These are phyloP conservation scores for Quambalaria eucalypti DNA, from an alignment of 1,284 basidiomycete species.

Conservation along the genomic window DNA sequence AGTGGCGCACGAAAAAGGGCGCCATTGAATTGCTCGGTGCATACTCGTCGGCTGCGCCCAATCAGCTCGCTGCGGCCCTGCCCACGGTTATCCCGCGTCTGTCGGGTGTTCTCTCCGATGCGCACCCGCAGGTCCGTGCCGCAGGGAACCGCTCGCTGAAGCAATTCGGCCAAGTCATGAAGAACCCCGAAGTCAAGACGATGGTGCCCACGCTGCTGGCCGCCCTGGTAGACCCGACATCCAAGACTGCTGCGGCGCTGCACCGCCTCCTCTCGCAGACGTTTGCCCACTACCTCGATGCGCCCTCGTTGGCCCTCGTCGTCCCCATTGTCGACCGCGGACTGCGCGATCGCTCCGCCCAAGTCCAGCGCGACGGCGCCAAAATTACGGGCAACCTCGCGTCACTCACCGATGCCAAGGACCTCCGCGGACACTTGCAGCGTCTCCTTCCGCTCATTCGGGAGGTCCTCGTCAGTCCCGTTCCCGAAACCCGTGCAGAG, in stretches of 20 bases:
- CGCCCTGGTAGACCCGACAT: constrained; percentile 84
- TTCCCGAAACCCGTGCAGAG: constrained; percentile 91
- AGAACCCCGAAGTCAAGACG: constrained; percentile 68
- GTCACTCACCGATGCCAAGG: constrained; percentile 86
- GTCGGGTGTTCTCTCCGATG: constrained; percentile 90
- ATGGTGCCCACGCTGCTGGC: constrained; percentile 87
- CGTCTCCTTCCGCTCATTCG: constrained; percentile 85
- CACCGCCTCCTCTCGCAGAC: constrained; percentile 79
- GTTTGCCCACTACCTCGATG: constrained; percentile 97
- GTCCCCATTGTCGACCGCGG: constrained; percentile 93
- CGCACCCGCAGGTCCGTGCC: constrained; percentile 86
- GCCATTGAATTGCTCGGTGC: constrained; percentile 95
- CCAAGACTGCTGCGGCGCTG: constrained; percentile 76
- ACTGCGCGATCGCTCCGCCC: constrained; percentile 78
- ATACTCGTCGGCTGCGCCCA: constrained; percentile 97
- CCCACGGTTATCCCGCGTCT: constrained; percentile 93
- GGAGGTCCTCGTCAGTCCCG: constrained; percentile 74
- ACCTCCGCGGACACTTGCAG: constrained; percentile 89
- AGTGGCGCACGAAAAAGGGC: constrained; percentile 97
- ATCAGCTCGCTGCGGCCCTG: constrained; percentile 85
- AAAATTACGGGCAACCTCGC: constrained; percentile 91
- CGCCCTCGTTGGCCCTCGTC: constrained; percentile 90
- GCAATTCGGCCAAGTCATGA: constrained; percentile 73
- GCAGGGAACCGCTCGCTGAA: constrained; percentile 93
- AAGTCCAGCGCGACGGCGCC: constrained; percentile 88